Conservation (phyloP, 1,284 basidiomycete species). For the Pterula multifida region DNA sequence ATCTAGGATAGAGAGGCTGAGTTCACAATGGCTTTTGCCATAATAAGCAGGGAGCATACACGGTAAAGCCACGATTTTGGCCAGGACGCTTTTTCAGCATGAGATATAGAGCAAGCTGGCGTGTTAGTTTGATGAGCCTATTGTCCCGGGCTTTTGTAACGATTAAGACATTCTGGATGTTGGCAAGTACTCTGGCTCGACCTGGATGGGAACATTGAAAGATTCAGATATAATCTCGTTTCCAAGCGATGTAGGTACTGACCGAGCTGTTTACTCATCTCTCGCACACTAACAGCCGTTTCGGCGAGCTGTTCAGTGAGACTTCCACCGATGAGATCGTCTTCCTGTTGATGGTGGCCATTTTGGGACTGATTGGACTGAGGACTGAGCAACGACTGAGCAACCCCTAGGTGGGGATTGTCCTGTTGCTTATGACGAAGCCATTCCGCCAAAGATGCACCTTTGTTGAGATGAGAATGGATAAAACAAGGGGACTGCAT, state of each 20-base stretch:
- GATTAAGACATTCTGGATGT: slow-evolving; percentile 89
- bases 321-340: slow-evolving; percentile 59
- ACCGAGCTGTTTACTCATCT: slow-evolving; percentile 99
- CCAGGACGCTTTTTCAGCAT: slow-evolving; percentile 68
- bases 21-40: slow-evolving; percentile 1
- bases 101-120: slow-evolving; percentile 89
- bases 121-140: slow-evolving; percentile 87
- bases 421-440: slow-evolving; percentile 34
- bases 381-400: not conserved
- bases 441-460: slow-evolving; percentile 62
- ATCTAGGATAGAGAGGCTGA: slow-evolving; percentile 32
- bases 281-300: slow-evolving; percentile 92
- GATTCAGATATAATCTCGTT: slow-evolving; percentile 7
- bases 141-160: slow-evolving; percentile 99
- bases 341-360: slow-evolving; percentile 26
- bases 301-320: slow-evolving; percentile 91
- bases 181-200: slow-evolving; percentile 82
- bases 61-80: slow-evolving; percentile 58
- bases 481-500: slow-evolving; percentile 74
- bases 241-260: slow-evolving; percentile 18
- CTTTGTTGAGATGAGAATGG: slow-evolving; percentile 75
- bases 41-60: slow-evolving; percentile 31
- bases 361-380: slow-evolving; percentile 11
- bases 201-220: slow-evolving; percentile 33
- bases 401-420: not conserved